Evolutionary conservation across 2,329 filamentous ascomycete genomes (phyloP).

Genomic region (Penicillium digitatum): DNA sequence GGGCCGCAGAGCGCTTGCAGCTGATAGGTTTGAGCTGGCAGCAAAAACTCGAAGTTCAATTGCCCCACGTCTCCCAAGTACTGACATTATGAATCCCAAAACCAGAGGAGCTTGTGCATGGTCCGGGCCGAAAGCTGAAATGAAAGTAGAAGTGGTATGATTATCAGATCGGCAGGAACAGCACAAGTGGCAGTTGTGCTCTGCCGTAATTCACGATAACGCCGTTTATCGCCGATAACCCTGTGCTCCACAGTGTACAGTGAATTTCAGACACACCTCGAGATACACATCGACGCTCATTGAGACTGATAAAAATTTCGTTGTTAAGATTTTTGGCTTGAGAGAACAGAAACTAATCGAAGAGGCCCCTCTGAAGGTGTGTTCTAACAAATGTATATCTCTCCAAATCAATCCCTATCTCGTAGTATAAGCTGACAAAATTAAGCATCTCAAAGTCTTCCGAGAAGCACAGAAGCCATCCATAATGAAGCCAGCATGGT

Average conservation of each 20-base stretch:
- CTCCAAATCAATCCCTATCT: neutral
- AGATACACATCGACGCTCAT: neutral
- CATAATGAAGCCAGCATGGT: conserved; percentile 29
- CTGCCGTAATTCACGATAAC: conserved; percentile 10
- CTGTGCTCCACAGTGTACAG: conserved; percentile 4
- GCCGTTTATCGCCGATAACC: conserved; percentile 17
- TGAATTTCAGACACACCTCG: conserved; percentile 3
- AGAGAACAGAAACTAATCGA: no score
- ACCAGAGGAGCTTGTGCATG: conserved; percentile 10
- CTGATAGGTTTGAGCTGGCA: conserved; percentile 2
- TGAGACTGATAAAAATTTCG: neutral
- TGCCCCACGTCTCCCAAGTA: conserved; percentile 22
- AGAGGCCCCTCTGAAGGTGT: neutral
- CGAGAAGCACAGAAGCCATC: neutral
- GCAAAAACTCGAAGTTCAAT: conserved; percentile 14
- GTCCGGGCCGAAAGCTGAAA: neutral
- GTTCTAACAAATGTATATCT: neutral
- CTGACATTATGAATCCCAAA: conserved; percentile 27
- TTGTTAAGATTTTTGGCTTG: neutral
- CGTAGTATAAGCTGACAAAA: neutral
- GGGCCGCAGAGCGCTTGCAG: conserved; percentile 33
- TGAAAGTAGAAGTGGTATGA: conserved; percentile 20
- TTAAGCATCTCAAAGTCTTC: neutral
- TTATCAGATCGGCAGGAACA: conserved; percentile 10
- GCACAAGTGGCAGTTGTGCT: conserved; percentile 1